Percentiles rank a stretch among this genome's conserved stretches.
Conservation (phyloP, 495 filamentous ascomycete genomes). For the Rhypophila decipiens region DNA sequence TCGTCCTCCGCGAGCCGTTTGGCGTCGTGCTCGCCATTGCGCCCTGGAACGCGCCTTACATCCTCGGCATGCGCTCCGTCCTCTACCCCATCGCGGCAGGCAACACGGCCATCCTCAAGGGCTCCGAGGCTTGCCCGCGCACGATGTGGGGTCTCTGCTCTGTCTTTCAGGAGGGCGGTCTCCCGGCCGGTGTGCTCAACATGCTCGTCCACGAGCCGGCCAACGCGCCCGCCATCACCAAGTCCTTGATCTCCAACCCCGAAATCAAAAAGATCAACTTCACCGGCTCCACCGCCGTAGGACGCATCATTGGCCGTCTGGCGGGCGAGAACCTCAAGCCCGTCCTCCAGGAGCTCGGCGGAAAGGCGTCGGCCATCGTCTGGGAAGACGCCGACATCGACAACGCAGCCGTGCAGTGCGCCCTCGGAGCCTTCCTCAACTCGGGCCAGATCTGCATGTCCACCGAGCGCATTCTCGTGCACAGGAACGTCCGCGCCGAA, state of each 20-base stretch:
- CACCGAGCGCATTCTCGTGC: constrained; percentile 82
- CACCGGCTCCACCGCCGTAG: constrained; percentile 56
- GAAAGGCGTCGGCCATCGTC: constrained; percentile 60
- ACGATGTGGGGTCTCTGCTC: constrained; percentile 67
- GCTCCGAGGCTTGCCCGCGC: constrained; percentile 65
- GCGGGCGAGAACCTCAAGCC: constrained; percentile 63
- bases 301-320: constrained; percentile 49
- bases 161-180: constrained; percentile 67
- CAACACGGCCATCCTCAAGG: constrained; percentile 55
- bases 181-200: constrained; percentile 56
- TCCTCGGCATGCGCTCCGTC: constrained; percentile 61
- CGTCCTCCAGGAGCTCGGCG: constrained; percentile 61
- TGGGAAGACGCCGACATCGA: constrained; percentile 60
- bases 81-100: constrained; percentile 75
- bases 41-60: constrained; percentile 79
- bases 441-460: constrained; percentile 88
- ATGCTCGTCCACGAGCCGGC: constrained; percentile 45
- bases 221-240: constrained; percentile 49
- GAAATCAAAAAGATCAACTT: constrained; percentile 60
- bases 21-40: constrained; percentile 78
- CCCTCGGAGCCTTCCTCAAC: constrained; percentile 48
- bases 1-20: constrained; percentile 75
- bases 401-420: constrained; percentile 46
- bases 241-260: constrained; percentile 50
- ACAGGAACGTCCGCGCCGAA: constrained; percentile 55